Conservation (phyloP, 176 grass and related monocot genomes). For the Triticum urartu region DNA sequence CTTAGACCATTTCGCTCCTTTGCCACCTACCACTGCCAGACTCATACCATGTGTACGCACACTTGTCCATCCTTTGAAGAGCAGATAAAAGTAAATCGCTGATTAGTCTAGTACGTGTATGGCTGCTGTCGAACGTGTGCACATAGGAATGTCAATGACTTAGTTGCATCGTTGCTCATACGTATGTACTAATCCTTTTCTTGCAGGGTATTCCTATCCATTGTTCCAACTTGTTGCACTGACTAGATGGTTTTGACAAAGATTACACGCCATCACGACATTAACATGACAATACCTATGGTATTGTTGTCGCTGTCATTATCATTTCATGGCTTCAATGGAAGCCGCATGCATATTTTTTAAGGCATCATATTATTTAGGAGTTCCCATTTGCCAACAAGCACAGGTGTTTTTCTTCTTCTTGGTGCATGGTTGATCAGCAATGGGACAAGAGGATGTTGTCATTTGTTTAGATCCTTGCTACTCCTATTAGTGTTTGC, state of each 20-base stretch:
- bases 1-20: no score
- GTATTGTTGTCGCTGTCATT: neutral
- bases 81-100: no score
- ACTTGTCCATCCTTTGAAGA: no score
- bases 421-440: neutral
- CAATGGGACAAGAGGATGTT: neutral
- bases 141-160: no score
- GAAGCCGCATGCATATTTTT: neutral
- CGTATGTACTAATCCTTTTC: neutral
- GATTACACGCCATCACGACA: neutral
- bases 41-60: no score
- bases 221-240: neutral
- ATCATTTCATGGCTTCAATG: neutral
- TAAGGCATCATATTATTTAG: neutral
- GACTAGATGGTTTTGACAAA: neutral
- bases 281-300: neutral
- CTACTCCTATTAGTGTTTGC: neutral
- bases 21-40: no score
- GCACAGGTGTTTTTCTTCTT: neutral
- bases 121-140: no score
- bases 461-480: conserved; percentile 18
- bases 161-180: no score
- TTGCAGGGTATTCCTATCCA: neutral
- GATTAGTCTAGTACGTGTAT: no score
- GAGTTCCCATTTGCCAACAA: neutral